These are phyloP conservation scores for Ganoderma lucidum DNA, from an alignment of 1,284 basidiomycete genomes.

Conservation along the genomic window DNA sequence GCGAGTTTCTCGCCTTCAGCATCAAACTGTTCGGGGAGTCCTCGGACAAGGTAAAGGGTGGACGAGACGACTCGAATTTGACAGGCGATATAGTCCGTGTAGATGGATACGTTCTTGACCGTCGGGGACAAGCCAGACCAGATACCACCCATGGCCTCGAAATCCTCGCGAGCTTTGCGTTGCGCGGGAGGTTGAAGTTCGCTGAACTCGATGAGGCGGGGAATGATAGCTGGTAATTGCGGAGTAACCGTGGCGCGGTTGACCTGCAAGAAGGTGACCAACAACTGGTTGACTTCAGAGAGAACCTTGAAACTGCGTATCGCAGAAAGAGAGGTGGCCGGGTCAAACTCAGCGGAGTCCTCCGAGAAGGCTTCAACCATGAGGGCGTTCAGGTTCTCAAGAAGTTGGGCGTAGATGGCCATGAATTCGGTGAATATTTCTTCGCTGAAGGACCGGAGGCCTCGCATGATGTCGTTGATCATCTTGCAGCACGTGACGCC, in stretches of 20 bases:
- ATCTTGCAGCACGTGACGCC: slow-evolving; percentile 93
- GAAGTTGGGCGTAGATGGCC: slow-evolving; percentile 78
- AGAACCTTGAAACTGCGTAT: slow-evolving; percentile 94
- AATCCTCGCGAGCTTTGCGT: slow-evolving; percentile 82
- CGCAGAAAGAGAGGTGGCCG: slow-evolving; percentile 69
- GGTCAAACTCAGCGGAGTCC: slow-evolving; percentile 61
- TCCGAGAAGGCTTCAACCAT: slow-evolving; percentile 83
- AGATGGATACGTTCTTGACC: slow-evolving; percentile 82
- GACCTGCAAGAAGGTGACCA: slow-evolving; percentile 91
- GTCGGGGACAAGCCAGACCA: slow-evolving; percentile 89
- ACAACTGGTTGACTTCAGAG: slow-evolving; percentile 93
- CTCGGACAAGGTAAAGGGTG: slow-evolving; percentile 90
- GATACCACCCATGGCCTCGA: slow-evolving; percentile 78
- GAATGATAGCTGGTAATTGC: slow-evolving; percentile 78
- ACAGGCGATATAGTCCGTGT: slow-evolving; percentile 90
- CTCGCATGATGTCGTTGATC: slow-evolving; percentile 84
- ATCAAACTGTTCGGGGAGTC: slow-evolving; percentile 73
- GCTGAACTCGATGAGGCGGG: slow-evolving; percentile 79
- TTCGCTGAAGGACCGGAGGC: slow-evolving; percentile 78
- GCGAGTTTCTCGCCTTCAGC: slow-evolving; percentile 87
- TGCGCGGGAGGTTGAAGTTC: slow-evolving; percentile 90
- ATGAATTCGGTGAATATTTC: slow-evolving; percentile 86
- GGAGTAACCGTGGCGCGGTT: slow-evolving; percentile 74
- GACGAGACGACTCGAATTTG: slow-evolving; percentile 98
- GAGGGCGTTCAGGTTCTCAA: slow-evolving; percentile 79